Evolutionary conservation across 2,329 filamentous ascomycete species (phyloP), one percentile per base, ranked within the genome.

Genomic region (Penicillium sp.): DNA sequence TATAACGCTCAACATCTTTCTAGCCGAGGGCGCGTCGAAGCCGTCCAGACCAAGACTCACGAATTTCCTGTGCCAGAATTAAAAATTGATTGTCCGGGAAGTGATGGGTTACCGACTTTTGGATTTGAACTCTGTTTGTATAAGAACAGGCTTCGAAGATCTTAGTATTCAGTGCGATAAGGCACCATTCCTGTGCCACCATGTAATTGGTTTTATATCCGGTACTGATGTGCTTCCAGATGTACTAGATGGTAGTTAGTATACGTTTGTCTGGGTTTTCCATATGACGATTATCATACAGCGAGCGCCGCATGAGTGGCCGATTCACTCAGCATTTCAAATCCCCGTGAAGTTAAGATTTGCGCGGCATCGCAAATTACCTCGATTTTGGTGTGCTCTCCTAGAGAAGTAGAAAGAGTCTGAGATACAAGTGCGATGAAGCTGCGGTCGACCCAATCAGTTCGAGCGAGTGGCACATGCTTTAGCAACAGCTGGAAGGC

Each of bases 181-280:
- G 79, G 65, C 90, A 96, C 91, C 91, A 97, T 50, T 78, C 74
- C 60, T 88, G 83, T 1, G 88, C 83, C 14, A 78, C 62, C 2
- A 80, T 76, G 53, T 82, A 83, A 16, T 85, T 75, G 1, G 11
- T 5, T 31, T 83, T 79, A 1, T 74, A 48, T 19, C n/a, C 31
- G 4, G 79, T 73, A 52, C 92, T 89, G n/a, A 90, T 79, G 26
- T 82, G 84, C 73, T 91, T 95, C 91, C 92, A 97, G 3, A 96
- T 75, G 3, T 96, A 73, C 89, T 93, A 19, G 7, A 11, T 19
- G 8, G 9, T 55, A 5, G 51, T 47, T 5, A 47, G 33, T 10
- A 13, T 11, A 11, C 11, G 6, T 39, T 50, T n/a, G 6, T 24
- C 14, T 19, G 1, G 7, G 7, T 21, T 16, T 22, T 21, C 5